A percentile compares a stretch with the other conserved stretches of the same genome.
These are phyloP conservation scores for Leucocoprinus sp. DNA, from an alignment of 768 basidiomycete species.

Conservation along the genomic window DNA sequence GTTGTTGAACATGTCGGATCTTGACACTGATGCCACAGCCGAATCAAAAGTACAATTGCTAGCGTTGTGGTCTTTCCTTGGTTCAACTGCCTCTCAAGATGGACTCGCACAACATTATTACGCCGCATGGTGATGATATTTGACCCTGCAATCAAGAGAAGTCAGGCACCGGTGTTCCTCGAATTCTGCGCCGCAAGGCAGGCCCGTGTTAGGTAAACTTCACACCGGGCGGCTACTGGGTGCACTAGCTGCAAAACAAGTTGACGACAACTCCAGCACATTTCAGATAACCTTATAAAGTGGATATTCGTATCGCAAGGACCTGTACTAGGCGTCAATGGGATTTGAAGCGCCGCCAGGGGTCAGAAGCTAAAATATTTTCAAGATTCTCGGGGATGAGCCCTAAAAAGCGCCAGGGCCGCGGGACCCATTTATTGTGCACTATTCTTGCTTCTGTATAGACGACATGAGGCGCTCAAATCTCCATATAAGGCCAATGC, in stretches of 20 bases:
- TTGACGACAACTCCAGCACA: background rate
- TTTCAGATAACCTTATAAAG: background rate
- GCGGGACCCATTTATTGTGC: constrained; percentile 16
- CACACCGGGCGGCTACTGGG: too few species aligned
- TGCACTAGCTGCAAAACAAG: background rate
- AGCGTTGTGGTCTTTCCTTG: background rate
- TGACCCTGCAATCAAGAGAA: constrained; percentile 6
- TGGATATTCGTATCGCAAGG: too few species aligned
- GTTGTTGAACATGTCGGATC: too few species aligned
- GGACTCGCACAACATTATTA: background rate
- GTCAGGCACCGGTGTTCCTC: background rate
- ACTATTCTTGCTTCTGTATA: constrained; percentile 26
- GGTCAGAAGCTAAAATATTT: constrained; percentile 6
- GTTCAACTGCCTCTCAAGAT: background rate
- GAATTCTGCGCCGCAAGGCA: constrained; percentile 4
- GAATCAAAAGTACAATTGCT: too few species aligned
- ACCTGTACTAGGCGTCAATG: too few species aligned
- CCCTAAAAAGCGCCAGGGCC: constrained; percentile 2
- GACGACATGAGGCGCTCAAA: constrained; percentile 32
- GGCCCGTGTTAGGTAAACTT: background rate
- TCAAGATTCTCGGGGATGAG: constrained; percentile 5
- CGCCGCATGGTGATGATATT: background rate
- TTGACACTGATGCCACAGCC: too few species aligned
- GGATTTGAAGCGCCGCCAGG: constrained; percentile 9
- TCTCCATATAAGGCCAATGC: constrained; percentile 35